These are phyloP conservation scores for Colletotrichum musicola DNA, from an alignment of 2,329 filamentous ascomycete species.

Conservation along the genomic window DNA sequence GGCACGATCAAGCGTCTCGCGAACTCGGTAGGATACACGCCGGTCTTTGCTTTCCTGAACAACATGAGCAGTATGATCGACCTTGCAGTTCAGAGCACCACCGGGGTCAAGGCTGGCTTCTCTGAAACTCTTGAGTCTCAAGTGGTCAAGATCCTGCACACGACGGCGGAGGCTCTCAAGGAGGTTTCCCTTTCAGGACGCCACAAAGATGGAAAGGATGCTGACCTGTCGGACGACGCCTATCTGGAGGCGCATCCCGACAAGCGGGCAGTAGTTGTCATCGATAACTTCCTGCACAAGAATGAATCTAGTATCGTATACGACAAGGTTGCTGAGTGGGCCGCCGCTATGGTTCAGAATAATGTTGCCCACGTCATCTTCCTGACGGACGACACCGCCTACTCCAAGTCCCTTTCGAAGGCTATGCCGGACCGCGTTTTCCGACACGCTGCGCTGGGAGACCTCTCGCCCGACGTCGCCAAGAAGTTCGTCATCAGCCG, in stretches of 20 bases:
- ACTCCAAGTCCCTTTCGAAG: conserved; percentile 87
- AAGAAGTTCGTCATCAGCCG: conserved; percentile 92
- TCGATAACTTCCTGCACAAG: conserved; percentile 93
- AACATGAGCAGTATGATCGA: conserved; percentile 93
- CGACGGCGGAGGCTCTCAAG: conserved; percentile 83
- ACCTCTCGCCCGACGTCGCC: conserved; percentile 87
- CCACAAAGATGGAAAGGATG: conserved; percentile 80
- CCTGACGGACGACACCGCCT: conserved; percentile 89
- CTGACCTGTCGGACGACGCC: conserved; percentile 81
- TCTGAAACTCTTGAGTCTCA: conserved; percentile 93
- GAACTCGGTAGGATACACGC: conserved; percentile 86
- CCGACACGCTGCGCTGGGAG: conserved; percentile 85
- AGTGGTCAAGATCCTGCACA: conserved; percentile 89
- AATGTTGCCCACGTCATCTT: conserved; percentile 96
- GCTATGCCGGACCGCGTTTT: conserved; percentile 93
- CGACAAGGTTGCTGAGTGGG: conserved; percentile 90
- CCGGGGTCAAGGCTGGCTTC: conserved; percentile 93
- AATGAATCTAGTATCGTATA: conserved; percentile 75
- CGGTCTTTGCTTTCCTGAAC: conserved; percentile 97
- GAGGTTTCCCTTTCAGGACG: conserved; percentile 79
- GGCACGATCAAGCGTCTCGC: conserved; percentile 87
- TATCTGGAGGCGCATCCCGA: conserved; percentile 93
- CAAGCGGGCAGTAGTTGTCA: conserved; percentile 82
- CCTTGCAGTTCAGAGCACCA: conserved; percentile 91
- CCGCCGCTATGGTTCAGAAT: conserved; percentile 83